A percentile compares a stretch with the other conserved stretches of the same genome.
Evolutionary conservation across 2,329 filamentous ascomycete species (phyloP).

Genomic region (Rhexocercosporidium sp.): DNA sequence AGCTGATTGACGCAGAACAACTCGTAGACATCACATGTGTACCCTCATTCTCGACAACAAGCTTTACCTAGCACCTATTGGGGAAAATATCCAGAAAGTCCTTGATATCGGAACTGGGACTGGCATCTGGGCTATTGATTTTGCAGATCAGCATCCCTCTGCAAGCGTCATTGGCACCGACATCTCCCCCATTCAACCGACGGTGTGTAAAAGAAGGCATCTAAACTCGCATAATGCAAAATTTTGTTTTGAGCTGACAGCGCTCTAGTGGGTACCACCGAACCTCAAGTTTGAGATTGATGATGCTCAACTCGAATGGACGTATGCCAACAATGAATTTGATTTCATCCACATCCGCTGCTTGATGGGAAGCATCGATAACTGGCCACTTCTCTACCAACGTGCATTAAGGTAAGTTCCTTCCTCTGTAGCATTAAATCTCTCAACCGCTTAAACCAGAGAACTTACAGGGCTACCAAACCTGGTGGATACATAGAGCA

Average conservation of each 20-base stretch:
- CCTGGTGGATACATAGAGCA: conserved; percentile 32
- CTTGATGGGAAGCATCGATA: conserved; percentile 58
- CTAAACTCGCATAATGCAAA: background rate
- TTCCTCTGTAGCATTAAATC: background rate
- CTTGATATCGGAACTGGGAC: conserved; percentile 50
- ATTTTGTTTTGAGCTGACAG: background rate
- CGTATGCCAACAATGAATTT: conserved; percentile 52
- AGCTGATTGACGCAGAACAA: background rate
- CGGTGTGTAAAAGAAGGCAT: background rate
- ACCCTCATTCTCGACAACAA: conserved; percentile 30
- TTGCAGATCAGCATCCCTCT: conserved; percentile 32
- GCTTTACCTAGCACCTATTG: conserved; percentile 27
- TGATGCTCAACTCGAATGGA: conserved; percentile 47
- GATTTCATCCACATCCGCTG: conserved; percentile 64
- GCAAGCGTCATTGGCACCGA: conserved; percentile 35
- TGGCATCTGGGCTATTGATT: conserved; percentile 48
- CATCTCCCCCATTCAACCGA: conserved; percentile 34
- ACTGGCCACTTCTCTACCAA: conserved; percentile 50
- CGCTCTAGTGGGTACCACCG: conserved; percentile 32
- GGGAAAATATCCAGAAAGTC: conserved; percentile 34
- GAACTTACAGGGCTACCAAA: conserved; percentile 12
- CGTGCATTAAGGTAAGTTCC: conserved; percentile 19
- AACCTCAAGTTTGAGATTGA: conserved; percentile 42
- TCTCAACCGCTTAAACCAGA: background rate
- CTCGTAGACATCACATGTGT: conserved; percentile 43